Base-by-base conservation (phyloP, 768 basidiomycete genomes). In the Leucosporidium creatinivorum region DNA sequence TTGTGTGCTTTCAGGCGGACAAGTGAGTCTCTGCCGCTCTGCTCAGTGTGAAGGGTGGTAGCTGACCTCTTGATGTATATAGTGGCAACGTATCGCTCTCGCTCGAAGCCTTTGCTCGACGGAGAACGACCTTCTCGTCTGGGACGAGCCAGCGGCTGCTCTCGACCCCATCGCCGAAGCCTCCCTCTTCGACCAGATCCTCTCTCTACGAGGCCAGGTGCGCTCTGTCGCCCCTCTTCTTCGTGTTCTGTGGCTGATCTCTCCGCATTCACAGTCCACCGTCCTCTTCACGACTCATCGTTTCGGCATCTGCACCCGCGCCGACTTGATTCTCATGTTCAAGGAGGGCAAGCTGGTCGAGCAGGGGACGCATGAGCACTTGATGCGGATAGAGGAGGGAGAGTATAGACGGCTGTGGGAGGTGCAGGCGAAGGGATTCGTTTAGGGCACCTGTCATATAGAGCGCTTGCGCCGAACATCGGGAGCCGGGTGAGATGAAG, bases 231-330 rank as follows among this genome's bases (percentile, higher is more conserved):
- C 13, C n/a, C 15, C 7, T 26, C 25, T 21, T n/a, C n/a, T n/a
- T 25, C 6, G 7, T 7, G 52, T 28, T 15, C 52, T 26, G 15
- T 13, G 3, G 13, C 52, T 55, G 26, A 55, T 7, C 5, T 9
- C 1, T 15, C 7, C 39, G 39, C 17, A 19, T 30, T 10, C 28
- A 3, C 17, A 55, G 56, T 60, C 56, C 31, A 68, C 63, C 30
- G 36, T 68, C n/a, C 26, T 68, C 21, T 68, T 65, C 31, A 65
- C 48, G 18, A 68, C 67, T 6, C 67, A 68, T 26, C 39, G 67
- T 19, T 68, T 61, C 48, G 47, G 48, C 21, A 23, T 61, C 10
- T 25, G 44, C 21, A 26, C 44, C 4, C 17, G 31, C 51, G 67
- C 67, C 31, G 67, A 68, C 33, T 28, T 56, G n/a, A 54, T 68